A percentile compares a stretch with the other conserved stretches of the same genome.
These are phyloP conservation scores for Lodderomyces theae DNA, from an alignment of 1,139 yeast species.

Conservation along the genomic window DNA sequence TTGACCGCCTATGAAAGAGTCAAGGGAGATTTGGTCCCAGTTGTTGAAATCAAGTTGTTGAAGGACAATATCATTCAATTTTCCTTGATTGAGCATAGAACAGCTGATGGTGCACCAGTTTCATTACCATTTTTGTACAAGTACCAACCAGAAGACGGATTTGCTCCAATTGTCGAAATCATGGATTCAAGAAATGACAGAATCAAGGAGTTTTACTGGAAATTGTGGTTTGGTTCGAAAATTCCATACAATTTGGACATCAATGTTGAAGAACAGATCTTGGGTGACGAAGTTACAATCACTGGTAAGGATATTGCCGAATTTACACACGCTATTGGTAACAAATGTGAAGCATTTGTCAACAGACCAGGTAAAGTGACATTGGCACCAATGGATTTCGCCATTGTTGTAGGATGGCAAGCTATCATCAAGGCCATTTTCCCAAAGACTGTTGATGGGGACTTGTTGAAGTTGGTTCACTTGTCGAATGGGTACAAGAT, in stretches of 20 bases:
- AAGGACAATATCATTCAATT: constrained; percentile 47
- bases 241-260: constrained; percentile 59
- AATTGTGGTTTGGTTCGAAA: constrained; percentile 83
- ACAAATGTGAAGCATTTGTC: constrained; percentile 94
- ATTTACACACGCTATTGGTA: constrained; percentile 95
- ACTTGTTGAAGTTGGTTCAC: constrained; percentile 88
- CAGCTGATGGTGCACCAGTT: constrained; percentile 71
- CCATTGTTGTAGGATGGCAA: constrained; percentile 97
- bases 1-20: constrained; percentile 68
- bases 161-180: constrained; percentile 89
- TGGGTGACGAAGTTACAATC: constrained; percentile 70
- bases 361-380: constrained; percentile 80
- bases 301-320: constrained; percentile 80
- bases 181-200: constrained; percentile 89
- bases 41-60: constrained; percentile 58
- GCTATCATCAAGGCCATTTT: constrained; percentile 95
- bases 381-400: constrained; percentile 98
- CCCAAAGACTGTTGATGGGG: constrained; percentile 97
- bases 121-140: constrained; percentile 74
- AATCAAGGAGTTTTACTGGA: constrained; percentile 96
- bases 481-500: constrained; percentile 91
- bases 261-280: constrained; percentile 65
- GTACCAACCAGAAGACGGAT: constrained; percentile 83
- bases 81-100: constrained; percentile 83
- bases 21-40: constrained; percentile 69